Conservation (phyloP, 2,329 filamentous ascomycete species). For the Cryphonectria nitschkei region DNA sequence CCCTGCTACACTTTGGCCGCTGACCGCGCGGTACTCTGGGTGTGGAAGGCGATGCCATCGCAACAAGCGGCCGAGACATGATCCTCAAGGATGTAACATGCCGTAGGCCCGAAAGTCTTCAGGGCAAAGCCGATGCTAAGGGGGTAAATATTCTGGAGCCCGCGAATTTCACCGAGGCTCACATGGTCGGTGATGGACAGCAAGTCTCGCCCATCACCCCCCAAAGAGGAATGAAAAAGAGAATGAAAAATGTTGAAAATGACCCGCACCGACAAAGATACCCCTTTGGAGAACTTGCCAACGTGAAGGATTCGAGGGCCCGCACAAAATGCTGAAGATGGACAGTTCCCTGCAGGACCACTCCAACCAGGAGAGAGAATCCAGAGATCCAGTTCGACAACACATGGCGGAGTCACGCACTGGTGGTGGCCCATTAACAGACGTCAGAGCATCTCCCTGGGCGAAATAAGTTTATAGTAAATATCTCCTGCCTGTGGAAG, state of each 20-base stretch:
- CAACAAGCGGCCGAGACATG: neutral
- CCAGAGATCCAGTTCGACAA: neutral
- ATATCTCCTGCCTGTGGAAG: neutral
- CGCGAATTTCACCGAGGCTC: neutral
- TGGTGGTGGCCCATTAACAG: neutral
- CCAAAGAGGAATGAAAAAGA: neutral
- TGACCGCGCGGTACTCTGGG: neutral
- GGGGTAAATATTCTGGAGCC: neutral
- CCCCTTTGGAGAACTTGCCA: neutral
- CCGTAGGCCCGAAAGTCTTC: neutral
- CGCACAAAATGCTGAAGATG: neutral
- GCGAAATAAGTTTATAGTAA: neutral
- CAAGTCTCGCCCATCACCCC: neutral
- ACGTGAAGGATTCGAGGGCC: conserved; percentile 2
- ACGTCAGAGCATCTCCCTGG: neutral
- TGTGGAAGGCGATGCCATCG: neutral
- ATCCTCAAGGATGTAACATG: neutral
- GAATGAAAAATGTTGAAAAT: neutral
- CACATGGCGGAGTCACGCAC: neutral
- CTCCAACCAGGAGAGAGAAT: neutral
- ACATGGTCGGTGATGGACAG: neutral
- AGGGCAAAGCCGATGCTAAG: neutral
- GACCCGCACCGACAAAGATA: neutral
- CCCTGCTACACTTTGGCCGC: neutral
- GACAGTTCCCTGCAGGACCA: neutral